phyloP scores from a whole-genome alignment of 169 alveolate species.

The Plasmodium reichenowi region DNA sequence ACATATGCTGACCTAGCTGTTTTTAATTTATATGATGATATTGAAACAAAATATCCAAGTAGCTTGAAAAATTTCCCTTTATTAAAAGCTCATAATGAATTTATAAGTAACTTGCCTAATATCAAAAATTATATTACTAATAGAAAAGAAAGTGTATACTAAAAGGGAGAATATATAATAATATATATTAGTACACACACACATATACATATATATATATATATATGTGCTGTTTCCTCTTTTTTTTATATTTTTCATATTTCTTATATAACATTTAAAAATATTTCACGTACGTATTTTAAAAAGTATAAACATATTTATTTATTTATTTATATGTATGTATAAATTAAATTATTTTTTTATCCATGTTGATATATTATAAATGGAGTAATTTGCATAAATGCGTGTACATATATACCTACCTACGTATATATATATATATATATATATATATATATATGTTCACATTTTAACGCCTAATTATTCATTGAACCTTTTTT shows the following conservation, averaged over 20 bases:
- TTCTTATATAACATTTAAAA: not conserved
- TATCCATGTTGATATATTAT: no score
- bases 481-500: no score
- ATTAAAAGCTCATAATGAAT: constrained; percentile 46
- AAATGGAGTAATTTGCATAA: no score
- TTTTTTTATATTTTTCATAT: not conserved
- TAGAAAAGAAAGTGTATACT: constrained; percentile 62
- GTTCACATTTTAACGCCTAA: no score
- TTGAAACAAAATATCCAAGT: constrained; percentile 56
- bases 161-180: not conserved
- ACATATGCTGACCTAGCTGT: constrained; percentile 75
- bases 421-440: no score
- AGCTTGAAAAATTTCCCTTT: constrained; percentile 65
- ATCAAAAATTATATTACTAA: constrained; percentile 60
- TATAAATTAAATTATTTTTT: no score
- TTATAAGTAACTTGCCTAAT: constrained; percentile 62
- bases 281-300: not conserved
- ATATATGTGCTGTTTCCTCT: not conserved
- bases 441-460: no score
- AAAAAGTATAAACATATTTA: no score
- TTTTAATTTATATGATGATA: constrained; percentile 71
- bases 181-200: no score
- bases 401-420: no score
- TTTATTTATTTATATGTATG: no score
- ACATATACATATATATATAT: no score